Base-by-base conservation (phyloP, 192 early-diverging fungal genomes). In the Phlyctochytrium arcticum region DNA sequence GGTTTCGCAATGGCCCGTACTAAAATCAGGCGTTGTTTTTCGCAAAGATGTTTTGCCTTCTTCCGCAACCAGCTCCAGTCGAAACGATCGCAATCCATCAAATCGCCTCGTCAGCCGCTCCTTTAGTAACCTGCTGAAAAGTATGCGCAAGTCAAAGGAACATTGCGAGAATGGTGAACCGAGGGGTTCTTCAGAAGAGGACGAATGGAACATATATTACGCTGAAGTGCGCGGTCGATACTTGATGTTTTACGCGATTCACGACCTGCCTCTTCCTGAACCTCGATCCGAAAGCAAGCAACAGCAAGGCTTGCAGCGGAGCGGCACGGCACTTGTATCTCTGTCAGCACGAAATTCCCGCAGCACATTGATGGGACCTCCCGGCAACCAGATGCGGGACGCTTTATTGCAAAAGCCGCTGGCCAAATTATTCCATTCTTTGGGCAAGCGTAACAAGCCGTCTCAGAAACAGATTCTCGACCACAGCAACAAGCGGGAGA, bases 151-250 rank as follows among this genome's bases (percentile, higher is more conserved):
- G 32, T 21, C 57, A 21, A 26, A 48, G 15, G 34, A 17, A 24
- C n/a, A 32, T 42, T 26, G 7, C 23, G 48, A 56, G 32, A 36
- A 49, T 15, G 36, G 17, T 21, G 7, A 35, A 35, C 8, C 15
- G 23, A 54, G 15, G 19, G 6, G 10, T 27, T 30, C 29, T 17
- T 7, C 17, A 1, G 71, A 75, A 7, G 72, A 72, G 19, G 76
- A 75, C 15, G 73, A 78, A 26, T 78, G 76, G 76, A 53, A 23
- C 7, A 24, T 79, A 5, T 76, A 62, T 57, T 79, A 70, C 37
- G 70, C 64, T 2, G 77, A 79, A 69, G 68, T 79, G 27, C 46
- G 77, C 5, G 77, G 68, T 21, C 67, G 70, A 17, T 79, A 76
- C 46, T 57, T 79, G 74, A 67, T 79, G 42, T 79, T 79, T 48